These are phyloP conservation scores for Agastache rugosa DNA, from an alignment of 257 asterid species.

Conservation along the genomic window DNA sequence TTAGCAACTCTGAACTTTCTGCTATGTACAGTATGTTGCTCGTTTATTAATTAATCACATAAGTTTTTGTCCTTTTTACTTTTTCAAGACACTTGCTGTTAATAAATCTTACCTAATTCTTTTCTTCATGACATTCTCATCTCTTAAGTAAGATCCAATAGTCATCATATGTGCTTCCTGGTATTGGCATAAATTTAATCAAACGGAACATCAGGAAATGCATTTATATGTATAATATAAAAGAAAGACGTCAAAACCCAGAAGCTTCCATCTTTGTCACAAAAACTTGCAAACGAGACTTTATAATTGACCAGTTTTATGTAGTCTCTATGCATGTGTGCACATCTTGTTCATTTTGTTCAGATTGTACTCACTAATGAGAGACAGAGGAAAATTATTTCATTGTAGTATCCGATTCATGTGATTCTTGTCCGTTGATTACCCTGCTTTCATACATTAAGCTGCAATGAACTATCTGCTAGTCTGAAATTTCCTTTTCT, in stretches of 20 bases:
- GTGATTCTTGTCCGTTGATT: background rate
- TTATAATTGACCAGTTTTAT: background rate
- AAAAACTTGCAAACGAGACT: background rate
- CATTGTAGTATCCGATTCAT: background rate
- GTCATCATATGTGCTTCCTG: conserved; percentile 4
- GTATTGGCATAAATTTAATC: conserved; percentile 9
- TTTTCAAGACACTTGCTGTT: conserved; percentile 15
- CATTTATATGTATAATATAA: background rate
- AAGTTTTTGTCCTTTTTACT: conserved; percentile 2
- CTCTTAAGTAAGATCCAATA: background rate
- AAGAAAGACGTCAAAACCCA: background rate
- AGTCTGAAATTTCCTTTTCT: conserved; percentile 26
- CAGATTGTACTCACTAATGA: conserved; percentile 23
- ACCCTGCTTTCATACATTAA: background rate
- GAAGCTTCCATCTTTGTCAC: conserved; percentile 24
- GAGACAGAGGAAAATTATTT: background rate
- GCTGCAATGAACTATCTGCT: conserved; percentile 17
- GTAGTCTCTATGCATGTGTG: conserved; percentile 1
- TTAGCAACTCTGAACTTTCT: conserved; percentile 24
- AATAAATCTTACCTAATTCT: conserved; percentile 19
- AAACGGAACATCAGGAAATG: background rate
- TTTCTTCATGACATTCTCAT: conserved; percentile 4
- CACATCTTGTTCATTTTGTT: background rate
- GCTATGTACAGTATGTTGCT: conserved; percentile 20
- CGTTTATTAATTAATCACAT: conserved; percentile 14